Conservation (phyloP, 1,139 yeast genomes). For the Debaryomyces fabryi region DNA sequence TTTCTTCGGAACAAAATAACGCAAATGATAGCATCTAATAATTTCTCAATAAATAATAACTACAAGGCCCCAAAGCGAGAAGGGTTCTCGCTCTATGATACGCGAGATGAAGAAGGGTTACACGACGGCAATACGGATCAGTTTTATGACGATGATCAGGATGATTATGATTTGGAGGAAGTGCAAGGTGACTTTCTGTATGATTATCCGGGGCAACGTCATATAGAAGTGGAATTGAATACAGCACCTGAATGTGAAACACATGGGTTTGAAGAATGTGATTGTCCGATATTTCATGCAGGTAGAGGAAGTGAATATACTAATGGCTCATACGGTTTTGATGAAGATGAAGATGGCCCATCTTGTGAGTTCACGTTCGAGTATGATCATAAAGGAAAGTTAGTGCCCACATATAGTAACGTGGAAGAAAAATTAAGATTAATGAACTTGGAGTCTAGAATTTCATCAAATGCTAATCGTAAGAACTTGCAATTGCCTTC, state of each 20-base stretch:
- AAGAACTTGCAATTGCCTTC: slow-evolving; percentile 18
- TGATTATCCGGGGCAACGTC: slow-evolving; percentile 38
- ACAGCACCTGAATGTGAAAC: slow-evolving; percentile 35
- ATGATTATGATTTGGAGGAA: slow-evolving; percentile 45
- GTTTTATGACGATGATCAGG: slow-evolving; percentile 27
- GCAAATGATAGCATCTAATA: slow-evolving; percentile 22
- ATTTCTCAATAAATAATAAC: slow-evolving; percentile 6
- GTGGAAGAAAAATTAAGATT: slow-evolving; percentile 42
- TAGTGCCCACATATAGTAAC: slow-evolving; percentile 45
- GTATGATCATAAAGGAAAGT: slow-evolving; percentile 45
- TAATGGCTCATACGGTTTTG: slow-evolving; percentile 8
- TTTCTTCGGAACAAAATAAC: slow-evolving; percentile 34
- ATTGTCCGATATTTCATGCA: slow-evolving; percentile 29
- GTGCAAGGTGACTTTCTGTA: slow-evolving; percentile 30
- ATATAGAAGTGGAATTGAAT: slow-evolving; percentile 47
- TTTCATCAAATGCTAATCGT: slow-evolving; percentile 7
- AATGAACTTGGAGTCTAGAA: slow-evolving; percentile 25
- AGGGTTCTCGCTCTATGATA: slow-evolving; percentile 44
- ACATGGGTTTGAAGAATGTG: slow-evolving; percentile 36
- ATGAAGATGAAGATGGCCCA: slow-evolving; percentile 31
- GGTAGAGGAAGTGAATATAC: slow-evolving; percentile 18
- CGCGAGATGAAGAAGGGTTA: slow-evolving; percentile 46
- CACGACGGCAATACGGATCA: slow-evolving; percentile 34
- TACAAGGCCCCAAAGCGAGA: slow-evolving; percentile 16
- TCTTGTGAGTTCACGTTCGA: slow-evolving; percentile 50